Evolutionary conservation across 768 basidiomycete genomes (phyloP).

Genomic region (Xerocomus brunneocitrinus): DNA sequence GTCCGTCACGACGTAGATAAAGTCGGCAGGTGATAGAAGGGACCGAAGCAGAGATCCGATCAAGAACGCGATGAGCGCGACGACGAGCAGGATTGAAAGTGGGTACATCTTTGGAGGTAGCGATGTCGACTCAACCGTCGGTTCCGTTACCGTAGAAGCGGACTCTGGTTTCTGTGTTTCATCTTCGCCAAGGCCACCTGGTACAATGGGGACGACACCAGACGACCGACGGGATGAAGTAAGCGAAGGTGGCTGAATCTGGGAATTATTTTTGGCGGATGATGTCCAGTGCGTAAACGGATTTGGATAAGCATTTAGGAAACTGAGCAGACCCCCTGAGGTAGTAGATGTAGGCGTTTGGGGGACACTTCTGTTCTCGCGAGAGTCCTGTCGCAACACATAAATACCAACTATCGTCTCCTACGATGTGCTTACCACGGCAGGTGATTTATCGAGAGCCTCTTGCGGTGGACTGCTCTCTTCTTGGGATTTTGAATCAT

Average conservation of each 20-base stretch:
- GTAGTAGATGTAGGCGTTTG: constrained; percentile 20
- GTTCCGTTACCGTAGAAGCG: not conserved
- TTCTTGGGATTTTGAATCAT: constrained; percentile 15
- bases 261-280: constrained; percentile 22
- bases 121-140: constrained; percentile 4
- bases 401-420: not conserved
- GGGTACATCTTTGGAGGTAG: constrained; percentile 30
- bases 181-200: constrained; percentile 31
- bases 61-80: constrained; percentile 84
- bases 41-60: constrained; percentile 88
- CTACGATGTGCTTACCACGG: constrained; percentile 17
- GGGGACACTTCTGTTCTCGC: constrained; percentile 22
- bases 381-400: constrained; percentile 16
- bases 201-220: constrained; percentile 26
- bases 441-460: constrained; percentile 13
- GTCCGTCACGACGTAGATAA: constrained; percentile 73
- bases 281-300: constrained; percentile 50
- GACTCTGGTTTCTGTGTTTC: constrained; percentile 8
- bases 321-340: constrained; percentile 49
- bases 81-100: constrained; percentile 59
- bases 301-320: constrained; percentile 58
- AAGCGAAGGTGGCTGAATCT: constrained; percentile 19
- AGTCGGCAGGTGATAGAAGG: constrained; percentile 85
- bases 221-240: constrained; percentile 24
- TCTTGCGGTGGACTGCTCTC: constrained; percentile 19